Evolutionary conservation across 805 yeast species (phyloP).

Genomic region (Candida sithepensis): DNA sequence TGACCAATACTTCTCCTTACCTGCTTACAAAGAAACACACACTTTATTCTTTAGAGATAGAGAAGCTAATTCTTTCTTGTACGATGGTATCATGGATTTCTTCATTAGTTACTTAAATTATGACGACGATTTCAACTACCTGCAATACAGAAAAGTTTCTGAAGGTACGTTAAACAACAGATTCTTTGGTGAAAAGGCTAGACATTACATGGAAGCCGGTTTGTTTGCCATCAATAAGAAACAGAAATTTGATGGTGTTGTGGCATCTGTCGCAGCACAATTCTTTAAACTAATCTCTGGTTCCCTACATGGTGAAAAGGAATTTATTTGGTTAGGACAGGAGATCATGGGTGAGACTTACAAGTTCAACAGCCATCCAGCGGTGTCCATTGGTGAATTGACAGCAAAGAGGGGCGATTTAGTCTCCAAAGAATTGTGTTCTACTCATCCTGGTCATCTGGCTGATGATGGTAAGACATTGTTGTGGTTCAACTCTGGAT

Average conservation of each 20-base stretch:
- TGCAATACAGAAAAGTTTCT: slow-evolving; percentile 35
- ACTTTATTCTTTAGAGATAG: slow-evolving; percentile 51
- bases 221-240: slow-evolving; percentile 43
- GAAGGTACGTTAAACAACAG: slow-evolving; percentile 34
- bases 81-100: slow-evolving; percentile 39
- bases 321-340: slow-evolving; percentile 71
- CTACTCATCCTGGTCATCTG: slow-evolving; percentile 63
- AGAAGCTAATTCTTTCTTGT: slow-evolving; percentile 34
- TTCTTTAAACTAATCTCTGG: slow-evolving; percentile 40
- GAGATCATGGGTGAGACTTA: slow-evolving; percentile 52
- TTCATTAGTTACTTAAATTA: slow-evolving; percentile 46
- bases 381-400: slow-evolving; percentile 52
- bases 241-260: slow-evolving; percentile 46
- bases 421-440: slow-evolving; percentile 46
- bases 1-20: slow-evolving; percentile 34
- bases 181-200: slow-evolving; percentile 39
- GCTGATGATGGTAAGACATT: slow-evolving; percentile 47
- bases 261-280: slow-evolving; percentile 41
- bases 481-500: slow-evolving; percentile 71
- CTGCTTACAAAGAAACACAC: slow-evolving; percentile 34
- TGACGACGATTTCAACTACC: slow-evolving; percentile 37
- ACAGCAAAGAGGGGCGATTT: slow-evolving; percentile 25
- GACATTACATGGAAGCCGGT: slow-evolving; percentile 49
- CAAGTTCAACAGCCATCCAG: slow-evolving; percentile 47
- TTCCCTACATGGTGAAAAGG: slow-evolving; percentile 76